Evolutionary conservation across 768 basidiomycete genomes (phyloP).

Genomic region (Phanerodontia chrysosporium): DNA sequence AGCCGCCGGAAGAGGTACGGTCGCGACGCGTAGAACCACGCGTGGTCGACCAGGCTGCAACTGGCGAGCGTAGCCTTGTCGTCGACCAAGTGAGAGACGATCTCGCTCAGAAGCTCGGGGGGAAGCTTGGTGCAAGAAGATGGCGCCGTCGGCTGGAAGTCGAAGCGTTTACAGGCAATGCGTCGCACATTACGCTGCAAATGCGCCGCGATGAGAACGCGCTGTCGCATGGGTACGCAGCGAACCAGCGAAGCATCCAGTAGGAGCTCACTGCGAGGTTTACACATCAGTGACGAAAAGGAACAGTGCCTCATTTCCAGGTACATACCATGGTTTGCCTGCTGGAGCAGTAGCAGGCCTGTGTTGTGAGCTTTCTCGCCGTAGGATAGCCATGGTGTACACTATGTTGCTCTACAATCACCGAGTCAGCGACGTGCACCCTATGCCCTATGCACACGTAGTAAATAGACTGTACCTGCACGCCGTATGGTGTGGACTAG

Average conservation of each 20-base stretch:
- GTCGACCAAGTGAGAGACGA: not conserved
- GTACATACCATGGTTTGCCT: not conserved
- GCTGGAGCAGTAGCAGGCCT: not conserved
- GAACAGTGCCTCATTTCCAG: not conserved
- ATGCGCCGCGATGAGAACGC: not conserved
- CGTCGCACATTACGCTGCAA: not conserved
- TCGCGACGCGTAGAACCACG: not conserved
- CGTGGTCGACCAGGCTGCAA: not conserved
- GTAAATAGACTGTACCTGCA: no score
- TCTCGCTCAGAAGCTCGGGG: not conserved
- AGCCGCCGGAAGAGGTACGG: not conserved
- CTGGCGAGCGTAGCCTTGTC: not conserved
- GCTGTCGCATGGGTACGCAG: not conserved
- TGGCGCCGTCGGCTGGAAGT: not conserved
- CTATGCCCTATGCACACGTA: no score
- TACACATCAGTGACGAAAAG: not conserved
- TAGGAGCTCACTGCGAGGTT: not conserved
- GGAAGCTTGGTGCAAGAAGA: not conserved
- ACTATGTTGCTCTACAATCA: no score
- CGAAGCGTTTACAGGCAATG: not conserved
- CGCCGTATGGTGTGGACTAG: no score
- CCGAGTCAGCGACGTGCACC: no score
- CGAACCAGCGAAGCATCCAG: not conserved
- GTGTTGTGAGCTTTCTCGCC: not conserved
- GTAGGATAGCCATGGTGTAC: not conserved